Evolutionary conservation across 768 basidiomycete species (phyloP).

Genomic region (Hydnum rufescens): DNA sequence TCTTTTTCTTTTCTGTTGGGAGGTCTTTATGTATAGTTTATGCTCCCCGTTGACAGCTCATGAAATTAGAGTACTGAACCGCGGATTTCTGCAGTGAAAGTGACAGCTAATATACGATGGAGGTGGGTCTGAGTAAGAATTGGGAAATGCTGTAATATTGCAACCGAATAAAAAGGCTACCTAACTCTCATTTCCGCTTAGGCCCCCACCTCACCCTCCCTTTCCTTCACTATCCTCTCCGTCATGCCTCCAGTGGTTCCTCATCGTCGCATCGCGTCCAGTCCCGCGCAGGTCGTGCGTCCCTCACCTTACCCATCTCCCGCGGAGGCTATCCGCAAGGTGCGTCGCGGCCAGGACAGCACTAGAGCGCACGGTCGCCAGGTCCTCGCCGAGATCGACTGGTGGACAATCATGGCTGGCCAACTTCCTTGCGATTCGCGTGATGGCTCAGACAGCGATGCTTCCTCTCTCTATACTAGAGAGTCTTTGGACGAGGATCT

Average conservation of each 20-base stretch:
- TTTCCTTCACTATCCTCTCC: not conserved
- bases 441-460: not conserved
- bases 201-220: not conserved
- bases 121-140: too few species aligned
- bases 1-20: too few species aligned
- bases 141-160: too few species aligned
- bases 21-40: too few species aligned
- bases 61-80: too few species aligned
- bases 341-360: not conserved
- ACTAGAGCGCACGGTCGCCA: not conserved
- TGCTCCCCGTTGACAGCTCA: too few species aligned
- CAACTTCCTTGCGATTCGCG: not conserved
- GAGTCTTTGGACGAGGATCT: not conserved
- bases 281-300: not conserved
- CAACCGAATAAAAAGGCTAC: too few species aligned
- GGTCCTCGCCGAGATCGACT: slow-evolving; percentile 1
- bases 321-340: not conserved
- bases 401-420: slow-evolving; percentile 3
- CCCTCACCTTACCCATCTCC: not conserved
- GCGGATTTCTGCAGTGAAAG: too few species aligned
- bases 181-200: not conserved
- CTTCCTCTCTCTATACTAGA: not conserved
- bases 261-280: not conserved
- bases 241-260: not conserved
- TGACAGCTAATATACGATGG: too few species aligned